phyloP scores from a whole-genome alignment of 371 early-diverging fungal species.

The Capillidium rhysosporum region DNA sequence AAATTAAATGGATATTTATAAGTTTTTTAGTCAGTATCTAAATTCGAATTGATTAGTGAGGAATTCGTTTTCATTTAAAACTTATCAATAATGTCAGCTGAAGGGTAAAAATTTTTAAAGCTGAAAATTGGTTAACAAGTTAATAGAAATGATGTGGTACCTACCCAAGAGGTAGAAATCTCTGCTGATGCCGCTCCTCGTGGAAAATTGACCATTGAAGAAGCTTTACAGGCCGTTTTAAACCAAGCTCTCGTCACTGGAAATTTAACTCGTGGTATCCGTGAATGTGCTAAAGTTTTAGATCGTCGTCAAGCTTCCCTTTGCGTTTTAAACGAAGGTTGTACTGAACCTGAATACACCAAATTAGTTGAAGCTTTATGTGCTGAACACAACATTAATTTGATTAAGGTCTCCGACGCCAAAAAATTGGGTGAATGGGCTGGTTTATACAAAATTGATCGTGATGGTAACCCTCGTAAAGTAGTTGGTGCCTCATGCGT shows the following conservation, averaged over 20 bases:
- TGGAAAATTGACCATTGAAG: conserved; percentile 77
- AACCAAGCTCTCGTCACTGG: conserved; percentile 88
- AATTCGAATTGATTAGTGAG: too few species aligned
- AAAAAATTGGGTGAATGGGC: conserved; percentile 99
- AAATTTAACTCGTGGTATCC: conserved; percentile 92
- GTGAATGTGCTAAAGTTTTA: conserved; percentile 93
- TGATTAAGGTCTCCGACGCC: conserved; percentile 92
- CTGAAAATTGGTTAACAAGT: not conserved
- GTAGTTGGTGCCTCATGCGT: conserved; percentile 90
- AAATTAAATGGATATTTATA: too few species aligned
- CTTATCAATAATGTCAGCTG: not conserved
- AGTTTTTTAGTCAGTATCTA: too few species aligned
- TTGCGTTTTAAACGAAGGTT: conserved; percentile 87
- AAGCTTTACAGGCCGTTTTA: conserved; percentile 92
- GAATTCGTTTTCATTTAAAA: too few species aligned
- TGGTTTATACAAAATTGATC: conserved; percentile 98
- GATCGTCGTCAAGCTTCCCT: conserved; percentile 93
- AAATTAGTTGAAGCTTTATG: conserved; percentile 95
- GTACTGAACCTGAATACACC: conserved; percentile 89
- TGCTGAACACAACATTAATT: conserved; percentile 94
- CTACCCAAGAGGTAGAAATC: conserved; percentile 46
- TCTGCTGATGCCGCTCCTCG: conserved; percentile 48
- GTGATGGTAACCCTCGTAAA: conserved; percentile 96
- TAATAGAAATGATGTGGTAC: not conserved
- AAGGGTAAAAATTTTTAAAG: not conserved